phyloP scores from a whole-genome alignment of 2,329 filamentous ascomycete genomes.

The Fusarium sp. region DNA sequence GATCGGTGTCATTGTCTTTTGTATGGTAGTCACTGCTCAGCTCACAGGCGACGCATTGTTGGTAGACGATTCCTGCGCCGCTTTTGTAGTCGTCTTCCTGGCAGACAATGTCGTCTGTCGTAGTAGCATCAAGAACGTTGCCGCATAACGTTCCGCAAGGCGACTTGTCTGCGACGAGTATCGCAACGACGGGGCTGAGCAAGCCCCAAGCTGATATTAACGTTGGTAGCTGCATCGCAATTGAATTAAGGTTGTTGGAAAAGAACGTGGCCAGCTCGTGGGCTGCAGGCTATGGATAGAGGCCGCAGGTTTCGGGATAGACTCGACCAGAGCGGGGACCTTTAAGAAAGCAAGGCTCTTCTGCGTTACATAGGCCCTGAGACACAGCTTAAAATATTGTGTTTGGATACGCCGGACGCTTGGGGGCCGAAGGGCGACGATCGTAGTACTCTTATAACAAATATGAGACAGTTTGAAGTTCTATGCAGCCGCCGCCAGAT shows the following conservation, averaged over 20 bases:
- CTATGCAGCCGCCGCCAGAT: not conserved
- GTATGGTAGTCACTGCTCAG: constrained; percentile 64
- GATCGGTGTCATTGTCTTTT: constrained; percentile 63
- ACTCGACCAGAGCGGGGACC: constrained; percentile 8
- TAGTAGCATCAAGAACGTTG: constrained; percentile 65
- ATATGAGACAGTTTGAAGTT: constrained; percentile 15
- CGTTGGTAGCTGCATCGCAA: constrained; percentile 17
- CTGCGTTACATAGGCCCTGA: constrained; percentile 8
- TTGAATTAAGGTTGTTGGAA: too few species aligned
- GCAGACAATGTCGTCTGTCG: constrained; percentile 65
- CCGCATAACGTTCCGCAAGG: constrained; percentile 67
- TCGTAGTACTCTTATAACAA: constrained; percentile 12
- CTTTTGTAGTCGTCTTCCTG: constrained; percentile 57
- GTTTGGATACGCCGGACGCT: constrained; percentile 2
- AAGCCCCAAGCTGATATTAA: constrained; percentile 42
- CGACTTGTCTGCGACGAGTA: constrained; percentile 64
- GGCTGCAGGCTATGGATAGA: constrained; percentile 7
- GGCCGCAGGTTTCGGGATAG: not conserved
- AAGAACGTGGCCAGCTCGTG: not conserved
- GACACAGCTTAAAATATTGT: not conserved
- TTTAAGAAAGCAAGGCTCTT: constrained; percentile 4
- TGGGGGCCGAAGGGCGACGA: constrained; percentile 8
- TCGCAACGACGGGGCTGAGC: constrained; percentile 41
- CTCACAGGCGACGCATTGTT: constrained; percentile 68
- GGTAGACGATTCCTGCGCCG: constrained; percentile 63